phyloP scores from a whole-genome alignment of 352 stramenopile species.

The Phytophthora citrophthora region DNA sequence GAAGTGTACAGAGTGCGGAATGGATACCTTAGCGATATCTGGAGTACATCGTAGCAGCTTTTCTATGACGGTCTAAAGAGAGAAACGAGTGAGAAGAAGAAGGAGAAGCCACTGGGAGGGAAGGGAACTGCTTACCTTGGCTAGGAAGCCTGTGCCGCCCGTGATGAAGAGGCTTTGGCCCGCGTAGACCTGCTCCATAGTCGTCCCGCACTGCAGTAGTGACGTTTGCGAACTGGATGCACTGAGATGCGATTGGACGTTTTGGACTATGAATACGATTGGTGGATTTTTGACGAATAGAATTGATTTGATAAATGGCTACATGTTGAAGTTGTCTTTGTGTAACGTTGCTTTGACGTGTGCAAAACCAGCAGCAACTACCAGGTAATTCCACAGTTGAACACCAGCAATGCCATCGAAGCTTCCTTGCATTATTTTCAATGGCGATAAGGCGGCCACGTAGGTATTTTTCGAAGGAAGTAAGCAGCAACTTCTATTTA shows the following conservation, averaged over 20 bases:
- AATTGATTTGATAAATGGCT: slow-evolving; percentile 5
- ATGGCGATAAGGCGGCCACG: slow-evolving; percentile 1
- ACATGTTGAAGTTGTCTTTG: slow-evolving; percentile 9
- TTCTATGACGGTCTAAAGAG: slow-evolving; percentile 69
- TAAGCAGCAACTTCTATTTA: slow-evolving; percentile 7
- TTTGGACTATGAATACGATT: not conserved
- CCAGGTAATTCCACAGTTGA: too few relatives aligned
- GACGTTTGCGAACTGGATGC: slow-evolving; percentile 17
- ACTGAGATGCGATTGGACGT: slow-evolving; percentile 11
- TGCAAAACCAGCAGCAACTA: too few relatives aligned
- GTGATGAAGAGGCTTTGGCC: slow-evolving; percentile 84
- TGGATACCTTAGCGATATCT: slow-evolving; percentile 53
- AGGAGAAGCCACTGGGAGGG: not conserved
- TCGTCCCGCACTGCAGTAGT: not conserved
- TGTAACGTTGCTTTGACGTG: not conserved
- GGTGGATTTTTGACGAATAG: slow-evolving; percentile 4
- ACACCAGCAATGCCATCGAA: slow-evolving; percentile 1
- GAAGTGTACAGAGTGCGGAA: not conserved
- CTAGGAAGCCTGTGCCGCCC: slow-evolving; percentile 88
- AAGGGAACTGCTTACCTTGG: slow-evolving; percentile 51
- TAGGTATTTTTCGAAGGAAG: too few relatives aligned
- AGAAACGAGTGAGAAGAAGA: slow-evolving; percentile 5
- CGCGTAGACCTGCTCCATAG: slow-evolving; percentile 64
- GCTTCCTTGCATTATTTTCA: slow-evolving; percentile 19
- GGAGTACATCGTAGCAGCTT: slow-evolving; percentile 79